Conservation (phyloP, 2,329 filamentous ascomycete genomes). For the Fusarium metavorans region DNA sequence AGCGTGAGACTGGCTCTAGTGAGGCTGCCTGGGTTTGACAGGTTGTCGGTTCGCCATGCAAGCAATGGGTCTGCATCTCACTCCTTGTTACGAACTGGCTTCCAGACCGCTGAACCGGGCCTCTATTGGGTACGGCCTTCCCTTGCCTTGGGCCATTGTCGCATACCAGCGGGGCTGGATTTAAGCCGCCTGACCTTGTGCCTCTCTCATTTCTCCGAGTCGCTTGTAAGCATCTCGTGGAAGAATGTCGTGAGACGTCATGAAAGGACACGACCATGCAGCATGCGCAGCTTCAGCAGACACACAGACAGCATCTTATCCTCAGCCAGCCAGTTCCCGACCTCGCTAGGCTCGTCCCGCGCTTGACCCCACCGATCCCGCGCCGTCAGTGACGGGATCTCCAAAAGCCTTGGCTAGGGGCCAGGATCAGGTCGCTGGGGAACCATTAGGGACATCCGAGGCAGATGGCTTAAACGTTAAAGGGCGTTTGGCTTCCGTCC, state of each 20-base stretch:
- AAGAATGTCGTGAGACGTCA: not conserved
- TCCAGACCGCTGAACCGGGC: constrained; percentile 19
- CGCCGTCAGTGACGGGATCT: constrained; percentile 36
- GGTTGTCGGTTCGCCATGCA: constrained; percentile 46
- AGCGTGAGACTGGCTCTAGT: constrained; percentile 23
- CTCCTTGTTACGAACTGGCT: constrained; percentile 32
- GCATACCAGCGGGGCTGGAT: constrained; percentile 22
- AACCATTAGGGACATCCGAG: constrained; percentile 10
- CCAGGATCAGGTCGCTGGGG: constrained; percentile 21
- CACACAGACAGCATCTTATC: not conserved
- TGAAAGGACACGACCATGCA: not conserved
- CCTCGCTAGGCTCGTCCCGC: constrained; percentile 45
- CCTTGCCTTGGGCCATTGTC: constrained; percentile 23
- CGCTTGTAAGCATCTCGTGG: not conserved
- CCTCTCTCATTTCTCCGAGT: constrained; percentile 1
- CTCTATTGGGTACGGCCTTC: constrained; percentile 14
- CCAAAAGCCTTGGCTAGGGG: constrained; percentile 22
- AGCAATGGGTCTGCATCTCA: constrained; percentile 43
- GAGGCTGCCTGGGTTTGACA: constrained; percentile 44
- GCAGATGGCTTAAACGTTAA: constrained; percentile 10
- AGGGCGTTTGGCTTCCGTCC: constrained; percentile 10
- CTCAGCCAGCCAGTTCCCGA: constrained; percentile 4
- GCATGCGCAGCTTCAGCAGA: not conserved
- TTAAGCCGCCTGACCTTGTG: constrained; percentile 21
- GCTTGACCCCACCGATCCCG: constrained; percentile 40